A percentile compares a stretch with the other conserved stretches of the same genome.
phyloP scores from a whole-genome alignment of 306 rosid genomes.

The Biancaea sappan region DNA sequence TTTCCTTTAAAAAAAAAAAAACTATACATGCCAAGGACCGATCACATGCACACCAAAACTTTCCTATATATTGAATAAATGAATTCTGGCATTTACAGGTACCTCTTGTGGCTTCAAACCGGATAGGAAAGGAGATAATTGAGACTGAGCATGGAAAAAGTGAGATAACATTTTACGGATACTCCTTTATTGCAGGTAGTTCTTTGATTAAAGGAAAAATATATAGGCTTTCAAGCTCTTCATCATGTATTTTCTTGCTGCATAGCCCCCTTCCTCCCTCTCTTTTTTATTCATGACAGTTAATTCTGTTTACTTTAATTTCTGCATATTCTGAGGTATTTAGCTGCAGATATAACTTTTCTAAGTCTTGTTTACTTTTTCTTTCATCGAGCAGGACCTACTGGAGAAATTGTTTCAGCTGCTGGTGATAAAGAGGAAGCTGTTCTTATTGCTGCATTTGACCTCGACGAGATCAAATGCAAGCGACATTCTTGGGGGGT shows the following conservation, averaged over 20 bases:
- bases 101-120: constrained; percentile 91
- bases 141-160: constrained; percentile 91
- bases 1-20: no score
- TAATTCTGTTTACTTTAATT: neutral
- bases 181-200: constrained; percentile 94
- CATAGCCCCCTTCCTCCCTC: neutral
- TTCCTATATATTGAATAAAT: neutral
- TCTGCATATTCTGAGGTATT: neutral
- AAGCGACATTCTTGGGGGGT: constrained; percentile 87
- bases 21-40: neutral
- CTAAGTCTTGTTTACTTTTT: constrained; percentile 1
- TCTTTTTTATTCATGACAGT: neutral
- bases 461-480: constrained; percentile 77
- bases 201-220: constrained; percentile 5
- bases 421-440: constrained; percentile 85
- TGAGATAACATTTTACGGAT: constrained; percentile 78
- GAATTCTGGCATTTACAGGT: constrained; percentile 63
- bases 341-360: constrained; percentile 30
- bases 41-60: constrained; percentile 10
- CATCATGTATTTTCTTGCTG: neutral
- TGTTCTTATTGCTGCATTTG: constrained; percentile 72
- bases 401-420: constrained; percentile 83
- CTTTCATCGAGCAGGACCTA: constrained; percentile 63
- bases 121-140: constrained; percentile 82
- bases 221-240: neutral